These are phyloP conservation scores for Apiotrichum veenhuisii DNA, from an alignment of 1,284 basidiomycete genomes.

Conservation along the genomic window DNA sequence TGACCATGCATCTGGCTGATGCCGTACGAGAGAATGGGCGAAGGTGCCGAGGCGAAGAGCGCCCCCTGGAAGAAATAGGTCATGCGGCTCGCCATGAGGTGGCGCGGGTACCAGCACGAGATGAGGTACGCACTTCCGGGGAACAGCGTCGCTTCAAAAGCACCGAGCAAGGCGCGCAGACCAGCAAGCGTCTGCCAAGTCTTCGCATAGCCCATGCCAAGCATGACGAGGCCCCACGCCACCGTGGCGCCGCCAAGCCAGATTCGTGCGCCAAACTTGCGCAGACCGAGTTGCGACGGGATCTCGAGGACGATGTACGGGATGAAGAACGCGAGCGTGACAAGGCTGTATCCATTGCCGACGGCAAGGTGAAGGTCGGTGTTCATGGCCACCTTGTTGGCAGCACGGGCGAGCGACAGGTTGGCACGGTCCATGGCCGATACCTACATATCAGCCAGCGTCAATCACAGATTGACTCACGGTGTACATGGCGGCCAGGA, in stretches of 20 bases:
- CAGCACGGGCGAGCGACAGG: conserved; percentile 36
- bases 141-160: conserved; percentile 45
- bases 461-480: background rate
- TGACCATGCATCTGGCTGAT: conserved; percentile 9
- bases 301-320: conserved; percentile 48
- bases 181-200: conserved; percentile 44
- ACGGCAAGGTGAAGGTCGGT: conserved; percentile 15
- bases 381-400: conserved; percentile 29
- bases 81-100: conserved; percentile 45
- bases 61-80: conserved; percentile 45
- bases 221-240: conserved; percentile 40
- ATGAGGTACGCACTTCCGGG: conserved; percentile 50
- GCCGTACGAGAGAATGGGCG: conserved; percentile 15
- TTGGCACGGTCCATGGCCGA: conserved; percentile 30
- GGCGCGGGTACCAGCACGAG: conserved; percentile 51
- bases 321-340: conserved; percentile 44
- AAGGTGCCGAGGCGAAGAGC: conserved; percentile 14
- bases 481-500: conserved; percentile 17
- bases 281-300: conserved; percentile 6
- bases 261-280: conserved; percentile 1
- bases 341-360: conserved; percentile 45
- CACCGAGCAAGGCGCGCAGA: conserved; percentile 49
- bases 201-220: conserved; percentile 43
- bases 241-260: conserved; percentile 24
- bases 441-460: background rate